Evolutionary conservation across 495 filamentous ascomycete species (phyloP).

Genomic region (Letharia lupina): DNA sequence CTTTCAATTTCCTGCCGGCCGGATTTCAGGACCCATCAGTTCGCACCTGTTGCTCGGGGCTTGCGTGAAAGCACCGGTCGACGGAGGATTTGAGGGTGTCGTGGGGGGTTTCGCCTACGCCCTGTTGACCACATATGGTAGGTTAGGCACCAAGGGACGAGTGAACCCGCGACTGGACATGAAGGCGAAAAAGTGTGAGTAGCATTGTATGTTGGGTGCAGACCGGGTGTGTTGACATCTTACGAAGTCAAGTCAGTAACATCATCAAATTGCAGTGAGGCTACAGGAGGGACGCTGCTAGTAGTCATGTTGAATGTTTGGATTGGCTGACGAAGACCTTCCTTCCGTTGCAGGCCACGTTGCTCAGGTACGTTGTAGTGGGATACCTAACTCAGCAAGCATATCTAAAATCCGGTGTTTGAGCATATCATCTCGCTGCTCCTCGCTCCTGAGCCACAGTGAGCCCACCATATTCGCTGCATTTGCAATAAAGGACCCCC

Average conservation of each 20-base stretch:
- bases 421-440: conserved; percentile 1
- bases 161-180: too few species aligned
- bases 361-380: not conserved
- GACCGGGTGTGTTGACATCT: not conserved
- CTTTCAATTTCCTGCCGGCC: too few species aligned
- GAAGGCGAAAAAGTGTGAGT: too few species aligned
- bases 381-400: conserved; percentile 1
- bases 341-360: not conserved
- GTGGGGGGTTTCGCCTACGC: too few species aligned
- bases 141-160: too few species aligned
- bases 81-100: too few species aligned
- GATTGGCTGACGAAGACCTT: not conserved
- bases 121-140: too few species aligned
- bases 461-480: conserved; percentile 21
- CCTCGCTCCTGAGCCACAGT: conserved; percentile 15
- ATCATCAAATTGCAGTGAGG: not conserved
- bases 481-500: conserved; percentile 17
- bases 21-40: too few species aligned
- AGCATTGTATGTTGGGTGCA: too few species aligned
- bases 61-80: too few species aligned
- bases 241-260: not conserved
- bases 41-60: too few species aligned
- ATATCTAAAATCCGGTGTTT: not conserved
- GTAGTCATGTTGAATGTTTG: not conserved
- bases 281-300: not conserved